These are phyloP conservation scores for Paramecium octaurelia DNA, from an alignment of 73 alveolate genomes.

Conservation along the genomic window DNA sequence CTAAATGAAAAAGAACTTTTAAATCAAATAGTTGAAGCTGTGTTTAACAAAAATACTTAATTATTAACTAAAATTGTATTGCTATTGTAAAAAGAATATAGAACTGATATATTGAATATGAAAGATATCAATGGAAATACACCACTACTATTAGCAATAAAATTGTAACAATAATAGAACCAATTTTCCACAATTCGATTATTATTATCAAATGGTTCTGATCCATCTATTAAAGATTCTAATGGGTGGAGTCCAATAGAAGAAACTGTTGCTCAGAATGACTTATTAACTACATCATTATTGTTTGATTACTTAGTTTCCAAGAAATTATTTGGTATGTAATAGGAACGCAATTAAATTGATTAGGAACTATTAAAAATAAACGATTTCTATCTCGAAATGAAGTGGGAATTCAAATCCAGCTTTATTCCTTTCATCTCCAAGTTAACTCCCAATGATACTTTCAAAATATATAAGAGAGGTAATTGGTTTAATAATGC, in stretches of 20 bases:
- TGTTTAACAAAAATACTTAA: neutral
- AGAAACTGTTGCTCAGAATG: constrained; percentile 77
- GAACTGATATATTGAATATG: constrained; percentile 54
- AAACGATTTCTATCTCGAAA: constrained; percentile 85
- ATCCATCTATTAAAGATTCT: constrained; percentile 72
- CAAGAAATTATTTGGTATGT: constrained; percentile 67
- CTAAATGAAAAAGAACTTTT: neutral
- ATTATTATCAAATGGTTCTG: constrained; percentile 62
- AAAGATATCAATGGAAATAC: constrained; percentile 80
- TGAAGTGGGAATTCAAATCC: constrained; percentile 86
- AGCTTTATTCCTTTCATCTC: constrained; percentile 79
- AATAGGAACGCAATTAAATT: constrained; percentile 51
- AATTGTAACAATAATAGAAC: constrained; percentile 63
- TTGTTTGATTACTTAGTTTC: constrained; percentile 71
- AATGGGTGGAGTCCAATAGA: constrained; percentile 85
- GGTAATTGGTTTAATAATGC: constrained; percentile 61
- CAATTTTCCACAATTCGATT: constrained; percentile 59
- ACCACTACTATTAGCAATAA: constrained; percentile 78
- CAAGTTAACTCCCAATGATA: constrained; percentile 82
- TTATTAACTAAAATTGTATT: neutral
- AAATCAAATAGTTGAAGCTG: neutral
- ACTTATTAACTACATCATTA: constrained; percentile 70
- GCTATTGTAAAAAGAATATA: constrained; percentile 39
- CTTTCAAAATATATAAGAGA: constrained; percentile 80
- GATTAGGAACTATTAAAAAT: constrained; percentile 56